Percentiles rank a stretch among this genome's conserved stretches.
Conservation (phyloP, 805 yeast species). For the Yamadazyma insecticola region DNA sequence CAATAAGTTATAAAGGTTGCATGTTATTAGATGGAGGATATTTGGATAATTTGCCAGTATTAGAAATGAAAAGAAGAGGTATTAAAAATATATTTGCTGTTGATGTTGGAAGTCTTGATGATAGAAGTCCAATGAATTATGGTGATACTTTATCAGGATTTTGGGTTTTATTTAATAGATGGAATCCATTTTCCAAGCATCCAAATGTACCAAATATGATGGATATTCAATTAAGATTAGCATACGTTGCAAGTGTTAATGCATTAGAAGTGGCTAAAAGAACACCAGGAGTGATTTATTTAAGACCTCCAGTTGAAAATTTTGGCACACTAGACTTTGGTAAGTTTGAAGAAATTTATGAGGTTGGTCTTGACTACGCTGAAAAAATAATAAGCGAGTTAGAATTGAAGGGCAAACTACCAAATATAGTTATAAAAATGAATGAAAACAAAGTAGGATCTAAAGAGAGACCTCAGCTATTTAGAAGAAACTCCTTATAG, state of each 20-base stretch:
- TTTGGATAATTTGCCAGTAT: constrained; percentile 87
- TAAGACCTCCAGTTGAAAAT: constrained; percentile 91
- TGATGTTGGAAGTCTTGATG: constrained; percentile 95
- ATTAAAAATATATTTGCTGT: constrained; percentile 86
- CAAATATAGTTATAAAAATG: constrained; percentile 53
- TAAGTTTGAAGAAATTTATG: constrained; percentile 83
- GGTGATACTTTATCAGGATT: constrained; percentile 92
- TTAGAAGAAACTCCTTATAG: constrained; percentile 63
- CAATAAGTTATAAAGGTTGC: constrained; percentile 80
- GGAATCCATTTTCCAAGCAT: constrained; percentile 84
- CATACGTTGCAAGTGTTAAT: constrained; percentile 92
- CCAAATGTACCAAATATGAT: constrained; percentile 93
- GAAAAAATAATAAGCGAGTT: constrained; percentile 49
- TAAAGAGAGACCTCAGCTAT: constrained; percentile 16
- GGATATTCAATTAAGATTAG: constrained; percentile 87
- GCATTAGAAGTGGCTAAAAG: constrained; percentile 84
- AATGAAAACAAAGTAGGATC: constrained; percentile 10
- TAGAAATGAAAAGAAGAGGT: constrained; percentile 86
- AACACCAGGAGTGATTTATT: constrained; percentile 79
- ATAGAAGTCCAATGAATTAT: constrained; percentile 80
- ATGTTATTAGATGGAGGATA: constrained; percentile 97
- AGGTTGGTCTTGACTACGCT: constrained; percentile 77
- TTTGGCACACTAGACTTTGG: constrained; percentile 91
- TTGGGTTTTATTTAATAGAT: constrained; percentile 82
- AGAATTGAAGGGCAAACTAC: constrained; percentile 50